Evolutionary conservation across 2,329 filamentous ascomycete species (phyloP).

Genomic region (Massarina eburnea): DNA sequence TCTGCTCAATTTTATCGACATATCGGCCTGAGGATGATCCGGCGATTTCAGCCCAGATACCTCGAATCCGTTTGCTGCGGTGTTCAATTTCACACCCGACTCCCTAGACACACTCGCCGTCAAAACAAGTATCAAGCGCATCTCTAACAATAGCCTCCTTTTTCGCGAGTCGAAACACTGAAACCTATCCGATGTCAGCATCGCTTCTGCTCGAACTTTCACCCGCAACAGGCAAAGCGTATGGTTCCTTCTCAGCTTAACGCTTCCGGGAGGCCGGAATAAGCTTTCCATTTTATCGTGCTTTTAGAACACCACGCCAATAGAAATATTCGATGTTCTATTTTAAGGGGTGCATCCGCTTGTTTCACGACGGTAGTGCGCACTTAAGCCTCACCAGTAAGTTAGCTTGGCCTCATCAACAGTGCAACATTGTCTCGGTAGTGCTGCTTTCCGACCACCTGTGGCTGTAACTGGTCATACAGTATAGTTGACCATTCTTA

Average conservation of each 20-base stretch:
- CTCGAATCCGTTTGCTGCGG: no score
- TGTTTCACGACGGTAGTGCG: neutral
- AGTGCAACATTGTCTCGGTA: conserved; percentile 14
- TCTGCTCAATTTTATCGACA: neutral
- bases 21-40: neutral
- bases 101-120: neutral
- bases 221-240: neutral
- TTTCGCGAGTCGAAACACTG: neutral
- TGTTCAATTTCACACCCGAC: no score
- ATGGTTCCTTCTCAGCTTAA: neutral
- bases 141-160: neutral
- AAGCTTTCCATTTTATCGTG: neutral
- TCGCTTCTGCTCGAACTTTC: neutral
- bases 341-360: neutral
- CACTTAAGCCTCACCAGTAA: neutral
- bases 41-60: neutral
- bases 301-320: conserved; percentile 5
- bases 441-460: conserved; percentile 12
- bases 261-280: neutral
- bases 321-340: neutral
- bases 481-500: conserved; percentile 16
- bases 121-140: neutral
- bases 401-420: conserved; percentile 1
- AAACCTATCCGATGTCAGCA: neutral
- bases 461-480: conserved; percentile 11